Percentiles rank a stretch among this genome's conserved stretches.
These are phyloP conservation scores for Rhipidocladum racemiflorum DNA, from an alignment of 176 grass and related monocot genomes.

Conservation along the genomic window DNA sequence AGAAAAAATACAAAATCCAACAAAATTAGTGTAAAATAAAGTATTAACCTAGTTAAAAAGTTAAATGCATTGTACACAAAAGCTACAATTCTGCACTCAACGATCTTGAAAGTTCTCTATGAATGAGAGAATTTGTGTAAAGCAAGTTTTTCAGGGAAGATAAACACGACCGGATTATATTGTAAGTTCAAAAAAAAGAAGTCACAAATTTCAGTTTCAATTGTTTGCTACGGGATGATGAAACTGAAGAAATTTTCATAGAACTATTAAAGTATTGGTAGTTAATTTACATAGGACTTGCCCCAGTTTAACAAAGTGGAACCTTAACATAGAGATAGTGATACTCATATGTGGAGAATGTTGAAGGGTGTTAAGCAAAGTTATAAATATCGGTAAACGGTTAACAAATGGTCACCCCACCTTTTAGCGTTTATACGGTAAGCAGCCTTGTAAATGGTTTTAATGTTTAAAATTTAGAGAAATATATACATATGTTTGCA, in stretches of 20 bases:
- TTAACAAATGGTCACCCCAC: no score
- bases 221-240: background rate
- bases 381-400: no score
- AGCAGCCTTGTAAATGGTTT: no score
- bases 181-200: background rate
- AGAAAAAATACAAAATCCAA: conserved; percentile 17
- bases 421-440: no score
- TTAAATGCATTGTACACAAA: background rate
- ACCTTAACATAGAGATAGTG: background rate
- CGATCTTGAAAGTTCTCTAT: background rate
- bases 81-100: background rate
- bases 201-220: background rate
- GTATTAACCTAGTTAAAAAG: background rate
- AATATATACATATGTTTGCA: no score
- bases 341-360: background rate
- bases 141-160: background rate
- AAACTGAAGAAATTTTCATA: background rate
- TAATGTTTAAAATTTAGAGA: no score
- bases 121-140: background rate
- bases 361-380: background rate
- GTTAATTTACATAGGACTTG: background rate
- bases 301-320: background rate
- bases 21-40: background rate
- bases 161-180: background rate
- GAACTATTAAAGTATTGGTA: background rate